phyloP scores from a whole-genome alignment of 176 grass and related monocot species.

The Pontederia paniculata region DNA sequence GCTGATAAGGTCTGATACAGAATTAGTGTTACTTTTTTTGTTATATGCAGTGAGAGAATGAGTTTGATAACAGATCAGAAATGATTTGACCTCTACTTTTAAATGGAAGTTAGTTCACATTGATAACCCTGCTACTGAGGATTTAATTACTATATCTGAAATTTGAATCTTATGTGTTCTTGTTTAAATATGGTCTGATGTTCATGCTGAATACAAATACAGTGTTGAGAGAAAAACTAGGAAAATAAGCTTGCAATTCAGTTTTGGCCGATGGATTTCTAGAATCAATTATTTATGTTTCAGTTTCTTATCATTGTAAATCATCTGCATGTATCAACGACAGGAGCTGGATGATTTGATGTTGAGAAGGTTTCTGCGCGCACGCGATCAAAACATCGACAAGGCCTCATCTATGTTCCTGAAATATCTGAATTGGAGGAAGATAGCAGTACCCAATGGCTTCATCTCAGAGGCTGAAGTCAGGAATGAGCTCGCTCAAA shows the following conservation, averaged over 20 bases:
- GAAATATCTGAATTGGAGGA: conserved; percentile 56
- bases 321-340: background rate
- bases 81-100: background rate
- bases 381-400: conserved; percentile 40
- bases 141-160: too few relatives aligned
- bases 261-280: background rate
- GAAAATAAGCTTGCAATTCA: too few relatives aligned
- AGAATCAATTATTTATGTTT: background rate
- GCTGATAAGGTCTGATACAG: too few relatives aligned
- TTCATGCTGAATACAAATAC: too few relatives aligned
- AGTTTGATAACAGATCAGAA: background rate
- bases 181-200: too few relatives aligned
- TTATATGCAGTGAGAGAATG: too few relatives aligned
- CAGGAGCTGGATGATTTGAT: conserved; percentile 71
- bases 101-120: background rate
- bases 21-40: too few relatives aligned
- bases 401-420: conserved; percentile 57
- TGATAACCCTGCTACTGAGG: too few relatives aligned
- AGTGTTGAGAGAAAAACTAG: too few relatives aligned
- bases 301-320: background rate
- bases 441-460: conserved; percentile 41
- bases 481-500: conserved; percentile 36
- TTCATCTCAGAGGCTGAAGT: conserved; percentile 39
- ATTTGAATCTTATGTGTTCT: too few relatives aligned
- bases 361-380: conserved; percentile 65